Evolutionary conservation across 805 yeast genomes (phyloP).

Genomic region (Metschnikowia colocasiae): DNA sequence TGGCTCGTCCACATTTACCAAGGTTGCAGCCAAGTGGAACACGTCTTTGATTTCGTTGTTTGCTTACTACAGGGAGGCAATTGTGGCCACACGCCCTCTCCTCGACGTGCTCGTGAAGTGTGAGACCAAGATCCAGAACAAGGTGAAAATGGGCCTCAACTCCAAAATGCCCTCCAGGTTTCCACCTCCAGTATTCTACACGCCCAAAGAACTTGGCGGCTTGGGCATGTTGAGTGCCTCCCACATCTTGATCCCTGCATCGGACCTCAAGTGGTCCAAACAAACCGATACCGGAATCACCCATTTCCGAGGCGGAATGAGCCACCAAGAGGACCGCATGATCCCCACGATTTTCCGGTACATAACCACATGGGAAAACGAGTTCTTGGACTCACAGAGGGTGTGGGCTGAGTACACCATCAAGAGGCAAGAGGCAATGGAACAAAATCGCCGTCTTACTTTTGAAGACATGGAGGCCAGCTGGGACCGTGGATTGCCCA

Average conservation of each 20-base stretch:
- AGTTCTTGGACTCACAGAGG: constrained; percentile 86
- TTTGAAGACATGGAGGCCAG: constrained; percentile 91
- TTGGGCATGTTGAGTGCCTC: constrained; percentile 97
- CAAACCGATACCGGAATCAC: constrained; percentile 95
- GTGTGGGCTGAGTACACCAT: constrained; percentile 98
- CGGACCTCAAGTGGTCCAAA: constrained; percentile 85
- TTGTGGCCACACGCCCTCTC: constrained; percentile 72
- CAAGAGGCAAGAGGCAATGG: constrained; percentile 80
- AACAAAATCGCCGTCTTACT: constrained; percentile 79
- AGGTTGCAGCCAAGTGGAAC: constrained; percentile 94
- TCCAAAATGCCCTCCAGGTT: constrained; percentile 98
- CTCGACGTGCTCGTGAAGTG: constrained; percentile 82
- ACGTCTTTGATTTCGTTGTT: constrained; percentile 83
- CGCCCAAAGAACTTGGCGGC: constrained; percentile 97
- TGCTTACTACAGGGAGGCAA: constrained; percentile 91
- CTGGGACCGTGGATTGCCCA: constrained; percentile 97
- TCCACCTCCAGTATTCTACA: constrained; percentile 97
- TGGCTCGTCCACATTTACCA: constrained; percentile 92
- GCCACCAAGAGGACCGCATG: constrained; percentile 69
- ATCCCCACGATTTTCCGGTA: constrained; percentile 94
- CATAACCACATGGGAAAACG: constrained; percentile 95
- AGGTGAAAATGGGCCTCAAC: constrained; percentile 91
- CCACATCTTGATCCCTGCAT: constrained; percentile 89
- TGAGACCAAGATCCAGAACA: constrained; percentile 89
- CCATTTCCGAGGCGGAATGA: constrained; percentile 92